Percentiles rank a stretch among this genome's conserved stretches.
These are phyloP conservation scores for Atkinsonella hypoxylon DNA, from an alignment of 2,329 filamentous ascomycete species.

Conservation along the genomic window DNA sequence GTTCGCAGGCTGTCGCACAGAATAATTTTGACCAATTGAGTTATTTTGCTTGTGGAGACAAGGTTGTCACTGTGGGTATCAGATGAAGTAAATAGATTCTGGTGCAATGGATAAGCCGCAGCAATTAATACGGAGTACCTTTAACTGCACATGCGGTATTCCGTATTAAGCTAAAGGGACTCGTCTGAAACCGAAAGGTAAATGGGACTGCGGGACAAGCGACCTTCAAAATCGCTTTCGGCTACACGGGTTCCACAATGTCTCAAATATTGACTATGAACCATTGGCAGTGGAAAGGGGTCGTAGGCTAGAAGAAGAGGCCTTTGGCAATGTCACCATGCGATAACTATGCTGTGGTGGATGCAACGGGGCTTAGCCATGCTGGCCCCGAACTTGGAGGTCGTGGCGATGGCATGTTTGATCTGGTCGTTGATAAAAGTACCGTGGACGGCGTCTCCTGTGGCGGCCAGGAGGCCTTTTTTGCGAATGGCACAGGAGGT, in stretches of 20 bases:
- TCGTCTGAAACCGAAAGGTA: too few relatives aligned
- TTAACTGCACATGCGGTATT: too few relatives aligned
- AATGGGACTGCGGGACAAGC: conserved; percentile 33
- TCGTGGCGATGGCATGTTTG: conserved; percentile 16
- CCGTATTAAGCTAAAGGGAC: too few relatives aligned
- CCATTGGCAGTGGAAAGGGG: conserved; percentile 33
- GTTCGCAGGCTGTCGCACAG: too few relatives aligned
- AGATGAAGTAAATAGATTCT: too few relatives aligned
- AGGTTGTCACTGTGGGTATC: too few relatives aligned
- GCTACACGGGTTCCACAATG: conserved; percentile 24
- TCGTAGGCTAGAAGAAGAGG: conserved; percentile 24
- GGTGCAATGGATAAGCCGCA: too few relatives aligned
- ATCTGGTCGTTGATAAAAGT: conserved; percentile 37
- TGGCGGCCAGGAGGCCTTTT: conserved; percentile 25
- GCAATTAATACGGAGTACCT: too few relatives aligned
- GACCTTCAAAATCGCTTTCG: conserved; percentile 37
- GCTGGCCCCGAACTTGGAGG: neutral
- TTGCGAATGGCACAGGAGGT: conserved; percentile 27
- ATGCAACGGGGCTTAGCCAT: conserved; percentile 28
- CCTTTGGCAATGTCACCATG: conserved; percentile 32
- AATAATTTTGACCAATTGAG: too few relatives aligned
- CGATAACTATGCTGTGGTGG: conserved; percentile 31
- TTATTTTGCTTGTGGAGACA: too few relatives aligned
- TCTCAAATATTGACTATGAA: conserved; percentile 39
- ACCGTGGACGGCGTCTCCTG: conserved; percentile 37